phyloP scores from a whole-genome alignment of 169 alveolate species.

The Cryptosporidium baileyi region DNA sequence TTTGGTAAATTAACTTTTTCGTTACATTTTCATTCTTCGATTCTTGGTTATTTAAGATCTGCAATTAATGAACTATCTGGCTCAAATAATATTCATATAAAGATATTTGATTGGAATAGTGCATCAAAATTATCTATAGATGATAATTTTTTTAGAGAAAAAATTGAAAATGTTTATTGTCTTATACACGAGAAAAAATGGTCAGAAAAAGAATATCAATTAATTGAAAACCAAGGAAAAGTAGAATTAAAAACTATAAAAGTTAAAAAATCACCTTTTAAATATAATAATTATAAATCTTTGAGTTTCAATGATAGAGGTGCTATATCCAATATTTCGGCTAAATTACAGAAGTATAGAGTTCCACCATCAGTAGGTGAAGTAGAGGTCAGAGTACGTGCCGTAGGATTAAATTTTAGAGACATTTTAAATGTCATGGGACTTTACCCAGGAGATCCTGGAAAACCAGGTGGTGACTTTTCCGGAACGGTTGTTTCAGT shows the following conservation, averaged over 20 bases:
- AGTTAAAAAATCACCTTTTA: background rate
- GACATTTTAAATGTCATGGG: conserved; percentile 77
- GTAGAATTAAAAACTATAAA: background rate
- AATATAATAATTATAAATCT: background rate
- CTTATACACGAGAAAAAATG: background rate
- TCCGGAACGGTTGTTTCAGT: conserved; percentile 72
- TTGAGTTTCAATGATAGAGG: conserved; percentile 23
- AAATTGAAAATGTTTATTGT: background rate
- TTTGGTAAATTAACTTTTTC: conserved; percentile 4
- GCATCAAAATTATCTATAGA: background rate
- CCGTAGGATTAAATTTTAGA: conserved; percentile 76
- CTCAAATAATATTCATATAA: background rate
- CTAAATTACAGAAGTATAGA: background rate
- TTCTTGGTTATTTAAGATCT: conserved; percentile 47
- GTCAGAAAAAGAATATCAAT: conserved; percentile 40
- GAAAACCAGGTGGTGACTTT: conserved; percentile 74
- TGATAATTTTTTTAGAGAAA: background rate
- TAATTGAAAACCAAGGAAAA: background rate
- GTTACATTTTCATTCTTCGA: conserved; percentile 46
- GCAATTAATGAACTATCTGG: conserved; percentile 41
- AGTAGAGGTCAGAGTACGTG: conserved; percentile 71
- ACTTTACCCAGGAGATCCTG: conserved; percentile 75
- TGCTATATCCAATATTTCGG: conserved; percentile 29
- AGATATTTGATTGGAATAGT: conserved; percentile 22
- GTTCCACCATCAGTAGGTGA: conserved; percentile 18